A percentile compares a stretch with the other conserved stretches of the same genome.
phyloP scores from a whole-genome alignment of 2,329 filamentous ascomycete species.

The Colletotrichum lini region DNA sequence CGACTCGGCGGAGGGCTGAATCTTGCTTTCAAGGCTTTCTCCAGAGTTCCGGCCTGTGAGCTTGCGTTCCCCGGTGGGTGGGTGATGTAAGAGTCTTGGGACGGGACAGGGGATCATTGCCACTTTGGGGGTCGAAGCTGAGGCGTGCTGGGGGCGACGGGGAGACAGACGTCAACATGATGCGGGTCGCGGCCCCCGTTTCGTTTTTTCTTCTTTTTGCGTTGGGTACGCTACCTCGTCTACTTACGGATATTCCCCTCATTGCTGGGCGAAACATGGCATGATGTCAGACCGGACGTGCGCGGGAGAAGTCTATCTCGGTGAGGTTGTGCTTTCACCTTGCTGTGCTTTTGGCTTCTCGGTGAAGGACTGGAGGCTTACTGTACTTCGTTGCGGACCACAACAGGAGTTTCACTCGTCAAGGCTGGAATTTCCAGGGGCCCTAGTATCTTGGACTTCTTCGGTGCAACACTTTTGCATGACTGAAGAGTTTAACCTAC shows the following conservation, averaged over 20 bases:
- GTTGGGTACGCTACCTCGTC: too few relatives aligned
- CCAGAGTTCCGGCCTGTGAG: constrained; percentile 1
- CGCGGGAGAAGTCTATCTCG: constrained; percentile 3
- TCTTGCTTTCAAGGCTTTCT: constrained; percentile 25
- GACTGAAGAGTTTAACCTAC: too few relatives aligned
- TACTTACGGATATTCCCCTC: too few relatives aligned
- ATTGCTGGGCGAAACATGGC: constrained; percentile 22
- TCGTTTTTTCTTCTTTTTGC: not conserved
- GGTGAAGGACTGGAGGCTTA: not conserved
- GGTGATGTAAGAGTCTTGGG: constrained; percentile 34
- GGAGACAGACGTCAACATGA: constrained; percentile 41
- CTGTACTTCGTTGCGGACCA: too few relatives aligned
- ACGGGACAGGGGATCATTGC: constrained; percentile 25
- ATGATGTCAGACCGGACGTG: constrained; percentile 36
- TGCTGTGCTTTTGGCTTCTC: not conserved
- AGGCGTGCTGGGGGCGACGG: constrained; percentile 26
- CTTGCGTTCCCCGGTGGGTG: not conserved
- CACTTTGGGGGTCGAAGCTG: not conserved
- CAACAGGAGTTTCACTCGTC: too few relatives aligned
- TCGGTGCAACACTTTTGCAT: too few relatives aligned
- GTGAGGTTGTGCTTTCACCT: not conserved
- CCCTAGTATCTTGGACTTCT: too few relatives aligned
- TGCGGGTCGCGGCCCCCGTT: constrained; percentile 20
- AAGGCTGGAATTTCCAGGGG: too few relatives aligned
- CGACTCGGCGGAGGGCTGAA: constrained; percentile 28